These are phyloP conservation scores for Trametes cingulata DNA, from an alignment of 768 basidiomycete genomes.

Conservation along the genomic window DNA sequence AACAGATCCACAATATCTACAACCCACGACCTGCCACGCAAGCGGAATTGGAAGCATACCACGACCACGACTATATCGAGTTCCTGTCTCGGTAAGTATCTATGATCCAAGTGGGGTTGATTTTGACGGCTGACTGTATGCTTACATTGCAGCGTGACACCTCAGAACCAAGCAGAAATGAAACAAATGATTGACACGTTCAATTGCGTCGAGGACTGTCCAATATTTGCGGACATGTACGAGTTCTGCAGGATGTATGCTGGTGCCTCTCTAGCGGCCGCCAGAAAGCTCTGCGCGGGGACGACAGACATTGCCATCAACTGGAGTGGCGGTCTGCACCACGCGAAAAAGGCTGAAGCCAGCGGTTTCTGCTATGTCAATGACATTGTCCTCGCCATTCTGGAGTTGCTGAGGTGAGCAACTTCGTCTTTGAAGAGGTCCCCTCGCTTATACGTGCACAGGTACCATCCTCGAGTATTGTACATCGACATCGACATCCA, in stretches of 20 bases:
- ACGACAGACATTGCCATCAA: slow-evolving; percentile 96
- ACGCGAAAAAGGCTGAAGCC: slow-evolving; percentile 96
- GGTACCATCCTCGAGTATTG: slow-evolving; percentile 89
- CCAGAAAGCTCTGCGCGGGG: slow-evolving; percentile 81
- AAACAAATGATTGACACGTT: slow-evolving; percentile 78
- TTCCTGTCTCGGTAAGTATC: slow-evolving; percentile 80
- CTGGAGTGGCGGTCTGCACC: slow-evolving; percentile 98
- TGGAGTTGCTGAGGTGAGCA: slow-evolving; percentile 69
- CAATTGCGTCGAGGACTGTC: slow-evolving; percentile 97
- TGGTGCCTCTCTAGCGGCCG: slow-evolving; percentile 88
- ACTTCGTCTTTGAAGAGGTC: not conserved
- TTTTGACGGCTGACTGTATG: not conserved
- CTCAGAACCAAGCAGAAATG: slow-evolving; percentile 70
- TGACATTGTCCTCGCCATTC: slow-evolving; percentile 91
- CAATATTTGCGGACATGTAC: slow-evolving; percentile 93
- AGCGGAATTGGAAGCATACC: slow-evolving; percentile 87
- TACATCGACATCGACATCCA: slow-evolving; percentile 99
- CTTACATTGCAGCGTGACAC: slow-evolving; percentile 65
- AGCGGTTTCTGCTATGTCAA: slow-evolving; percentile 99
- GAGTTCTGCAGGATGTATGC: slow-evolving; percentile 94
- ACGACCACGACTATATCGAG: slow-evolving; percentile 94
- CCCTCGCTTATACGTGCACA: slow-evolving; percentile 32
- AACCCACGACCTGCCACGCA: slow-evolving; percentile 87
- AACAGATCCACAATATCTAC: slow-evolving; percentile 91
- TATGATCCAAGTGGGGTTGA: not conserved